Percentiles rank a stretch among this genome's conserved stretches.
These are phyloP conservation scores for Solanum pinnatisectum DNA, from an alignment of 257 asterid species.

Conservation along the genomic window DNA sequence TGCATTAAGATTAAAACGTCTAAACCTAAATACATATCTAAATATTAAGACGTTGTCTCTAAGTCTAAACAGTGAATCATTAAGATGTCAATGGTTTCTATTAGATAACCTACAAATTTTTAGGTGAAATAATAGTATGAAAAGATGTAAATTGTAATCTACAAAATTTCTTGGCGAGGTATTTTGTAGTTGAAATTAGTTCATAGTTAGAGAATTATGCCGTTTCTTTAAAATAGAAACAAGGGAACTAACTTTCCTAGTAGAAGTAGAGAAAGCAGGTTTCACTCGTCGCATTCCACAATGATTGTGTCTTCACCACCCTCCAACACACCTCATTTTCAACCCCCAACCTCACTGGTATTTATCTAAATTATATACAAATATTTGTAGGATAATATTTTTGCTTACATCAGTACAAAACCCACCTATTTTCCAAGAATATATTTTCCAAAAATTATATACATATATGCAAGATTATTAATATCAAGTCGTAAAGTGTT, in stretches of 20 bases:
- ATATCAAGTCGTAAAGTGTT: background rate
- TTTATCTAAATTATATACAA: background rate
- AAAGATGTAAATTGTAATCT: background rate
- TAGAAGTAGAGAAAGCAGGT: background rate
- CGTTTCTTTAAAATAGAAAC: background rate
- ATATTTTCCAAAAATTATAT: too few species aligned
- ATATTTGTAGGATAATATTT: background rate
- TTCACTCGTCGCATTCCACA: background rate
- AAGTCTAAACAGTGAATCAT: background rate
- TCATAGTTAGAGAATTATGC: background rate
- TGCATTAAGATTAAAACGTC: too few species aligned
- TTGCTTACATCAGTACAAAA: background rate
- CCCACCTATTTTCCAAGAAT: background rate
- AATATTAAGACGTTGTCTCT: background rate
- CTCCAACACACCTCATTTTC: background rate
- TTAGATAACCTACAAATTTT: background rate
- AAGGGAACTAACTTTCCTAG: background rate
- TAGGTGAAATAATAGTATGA: background rate
- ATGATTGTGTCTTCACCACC: background rate
- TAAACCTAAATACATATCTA: too few species aligned
- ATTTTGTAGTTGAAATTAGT: background rate
- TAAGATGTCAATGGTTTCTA: background rate
- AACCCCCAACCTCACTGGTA: background rate
- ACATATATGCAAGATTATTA: background rate
- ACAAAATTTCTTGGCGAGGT: background rate